Evolutionary conservation across 106 monocot species (phyloP).

Genomic region (Triglochin maritima): DNA sequence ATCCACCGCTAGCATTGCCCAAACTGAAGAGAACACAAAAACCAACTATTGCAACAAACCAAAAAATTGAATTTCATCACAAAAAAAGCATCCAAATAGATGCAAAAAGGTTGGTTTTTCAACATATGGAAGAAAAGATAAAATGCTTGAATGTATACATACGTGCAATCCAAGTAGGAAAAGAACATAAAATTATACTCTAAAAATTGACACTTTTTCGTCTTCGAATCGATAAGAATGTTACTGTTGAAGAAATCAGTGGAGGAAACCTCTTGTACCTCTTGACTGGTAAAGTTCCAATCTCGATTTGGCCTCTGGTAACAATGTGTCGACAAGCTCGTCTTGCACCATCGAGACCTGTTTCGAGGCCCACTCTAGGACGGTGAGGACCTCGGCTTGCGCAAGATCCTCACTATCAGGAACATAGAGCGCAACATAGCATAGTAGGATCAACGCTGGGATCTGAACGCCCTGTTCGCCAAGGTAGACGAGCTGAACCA

Average conservation of each 20-base stretch:
- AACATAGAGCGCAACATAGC: conserved; percentile 61
- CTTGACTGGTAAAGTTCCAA: conserved; percentile 89
- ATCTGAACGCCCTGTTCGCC: conserved; percentile 57
- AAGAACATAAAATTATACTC: not conserved
- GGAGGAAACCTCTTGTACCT: conserved; percentile 46
- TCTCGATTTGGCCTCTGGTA: conserved; percentile 62
- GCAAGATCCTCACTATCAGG: conserved; percentile 78
- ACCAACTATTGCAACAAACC: not conserved
- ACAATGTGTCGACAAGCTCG: conserved; percentile 21
- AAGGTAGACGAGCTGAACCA: conserved; percentile 81
- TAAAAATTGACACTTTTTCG: not conserved
- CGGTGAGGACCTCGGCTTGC: conserved; percentile 48
- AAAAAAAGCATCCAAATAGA: not conserved
- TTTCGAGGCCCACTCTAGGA: conserved; percentile 72
- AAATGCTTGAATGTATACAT: conserved; percentile 1
- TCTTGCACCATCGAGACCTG: conserved; percentile 49
- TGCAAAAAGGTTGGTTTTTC: not conserved
- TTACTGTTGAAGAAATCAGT: conserved; percentile 16
- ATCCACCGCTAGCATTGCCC: not conserved
- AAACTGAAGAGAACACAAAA: not conserved
- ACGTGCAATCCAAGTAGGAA: not conserved
- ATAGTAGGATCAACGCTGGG: conserved; percentile 44
- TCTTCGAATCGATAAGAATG: not conserved
- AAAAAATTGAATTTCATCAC: not conserved
- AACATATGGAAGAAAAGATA: not conserved